Conservation (phyloP, 129 eudicot genomes). For the Ambrosia trifida region DNA sequence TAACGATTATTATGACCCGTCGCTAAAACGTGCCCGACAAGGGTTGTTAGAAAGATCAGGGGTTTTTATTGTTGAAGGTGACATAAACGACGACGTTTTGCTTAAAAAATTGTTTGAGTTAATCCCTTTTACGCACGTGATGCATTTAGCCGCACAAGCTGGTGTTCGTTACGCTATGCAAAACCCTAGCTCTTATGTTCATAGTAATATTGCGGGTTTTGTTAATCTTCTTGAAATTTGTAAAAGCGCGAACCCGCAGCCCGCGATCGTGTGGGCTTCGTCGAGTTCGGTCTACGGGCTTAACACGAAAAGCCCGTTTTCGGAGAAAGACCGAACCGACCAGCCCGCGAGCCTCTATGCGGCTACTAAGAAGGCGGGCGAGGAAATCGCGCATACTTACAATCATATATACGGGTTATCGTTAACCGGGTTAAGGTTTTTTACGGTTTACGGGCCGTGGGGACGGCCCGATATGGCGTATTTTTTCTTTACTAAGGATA, state of each 20-base stretch:
- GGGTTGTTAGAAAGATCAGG: conserved; percentile 56
- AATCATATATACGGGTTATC: conserved; percentile 82
- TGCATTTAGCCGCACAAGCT: conserved; percentile 92
- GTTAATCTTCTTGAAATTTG: conserved; percentile 74
- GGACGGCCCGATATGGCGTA: conserved; percentile 95
- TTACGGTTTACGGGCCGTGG: conserved; percentile 97
- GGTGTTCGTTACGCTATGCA: conserved; percentile 88
- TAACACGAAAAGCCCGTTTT: conserved; percentile 78
- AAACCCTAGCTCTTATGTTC: conserved; percentile 71
- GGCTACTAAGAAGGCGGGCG: conserved; percentile 85
- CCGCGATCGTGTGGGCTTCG: conserved; percentile 88
- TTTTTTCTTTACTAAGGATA: conserved; percentile 71
- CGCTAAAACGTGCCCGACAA: conserved; percentile 69
- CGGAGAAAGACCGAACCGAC: conserved; percentile 78
- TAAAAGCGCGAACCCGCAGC: conserved; percentile 70
- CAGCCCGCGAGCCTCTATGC: conserved; percentile 87
- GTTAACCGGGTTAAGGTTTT: conserved; percentile 70
- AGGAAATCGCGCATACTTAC: conserved; percentile 83
- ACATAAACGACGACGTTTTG: conserved; percentile 62
- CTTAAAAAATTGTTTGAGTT: conserved; percentile 58
- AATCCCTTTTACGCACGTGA: conserved; percentile 65
- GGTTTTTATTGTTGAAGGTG: conserved; percentile 73
- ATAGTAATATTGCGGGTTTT: conserved; percentile 78
- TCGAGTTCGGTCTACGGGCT: conserved; percentile 83
- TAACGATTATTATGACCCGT: conserved; percentile 72